A percentile compares a stretch with the other conserved stretches of the same genome.
phyloP scores from a whole-genome alignment of 768 basidiomycete species.

The Mycena alexandri region DNA sequence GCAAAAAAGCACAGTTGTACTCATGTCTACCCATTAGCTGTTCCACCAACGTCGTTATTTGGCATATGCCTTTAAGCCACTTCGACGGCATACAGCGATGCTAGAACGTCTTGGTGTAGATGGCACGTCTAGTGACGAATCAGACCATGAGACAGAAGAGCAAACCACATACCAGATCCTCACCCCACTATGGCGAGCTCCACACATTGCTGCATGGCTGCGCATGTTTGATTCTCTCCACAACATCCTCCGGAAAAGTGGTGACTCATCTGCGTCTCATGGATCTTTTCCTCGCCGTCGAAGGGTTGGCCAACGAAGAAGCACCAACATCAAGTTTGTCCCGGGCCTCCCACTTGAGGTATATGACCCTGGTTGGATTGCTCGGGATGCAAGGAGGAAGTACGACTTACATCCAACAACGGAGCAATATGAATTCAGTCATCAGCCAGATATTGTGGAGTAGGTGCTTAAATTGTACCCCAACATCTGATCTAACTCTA shows the following conservation, averaged over 20 bases:
- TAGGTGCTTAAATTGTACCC: too few relatives aligned
- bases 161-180: slow-evolving; percentile 16
- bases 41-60: slow-evolving; percentile 18
- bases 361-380: not conserved
- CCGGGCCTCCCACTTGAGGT: not conserved
- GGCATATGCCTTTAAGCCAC: slow-evolving; percentile 22
- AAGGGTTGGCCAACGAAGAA: not conserved
- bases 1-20: too few relatives aligned
- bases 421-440: not conserved
- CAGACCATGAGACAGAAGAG: slow-evolving; percentile 27
- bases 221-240: too few relatives aligned
- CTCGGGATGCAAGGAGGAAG: not conserved
- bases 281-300: not conserved
- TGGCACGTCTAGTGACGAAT: slow-evolving; percentile 45
- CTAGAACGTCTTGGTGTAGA: slow-evolving; percentile 39
- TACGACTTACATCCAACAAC: not conserved
- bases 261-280: not conserved
- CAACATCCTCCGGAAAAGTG: not conserved
- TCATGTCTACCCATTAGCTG: not conserved
- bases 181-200: slow-evolving; percentile 36
- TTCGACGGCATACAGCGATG: slow-evolving; percentile 34
- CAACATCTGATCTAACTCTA: too few relatives aligned
- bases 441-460: not conserved
- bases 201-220: slow-evolving; percentile 31
- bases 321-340: not conserved